A percentile compares a stretch with the other conserved stretches of the same genome.
These are phyloP conservation scores for Rhinocladiella similis DNA, from an alignment of 2,329 filamentous ascomycete species.

Conservation along the genomic window DNA sequence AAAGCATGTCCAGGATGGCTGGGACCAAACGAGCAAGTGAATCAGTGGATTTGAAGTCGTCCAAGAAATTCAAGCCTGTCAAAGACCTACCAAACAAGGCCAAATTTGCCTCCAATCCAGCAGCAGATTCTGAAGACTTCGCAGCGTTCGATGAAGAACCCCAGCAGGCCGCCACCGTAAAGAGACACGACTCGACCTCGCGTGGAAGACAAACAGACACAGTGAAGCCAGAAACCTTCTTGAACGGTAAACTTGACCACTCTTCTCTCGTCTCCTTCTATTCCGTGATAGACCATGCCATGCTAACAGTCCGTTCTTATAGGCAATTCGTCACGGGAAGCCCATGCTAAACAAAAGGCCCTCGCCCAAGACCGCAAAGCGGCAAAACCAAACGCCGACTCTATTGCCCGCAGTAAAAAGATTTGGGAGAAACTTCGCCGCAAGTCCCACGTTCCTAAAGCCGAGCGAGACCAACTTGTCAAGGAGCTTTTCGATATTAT, in stretches of 20 bases:
- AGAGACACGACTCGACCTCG: neutral
- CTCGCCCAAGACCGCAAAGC: slow-evolving; percentile 85
- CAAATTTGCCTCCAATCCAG: slow-evolving; percentile 1
- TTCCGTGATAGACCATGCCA: neutral
- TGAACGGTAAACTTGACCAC: slow-evolving; percentile 12
- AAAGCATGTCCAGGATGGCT: slow-evolving; percentile 21
- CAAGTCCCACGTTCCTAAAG: slow-evolving; percentile 88
- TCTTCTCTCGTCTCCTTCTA: neutral
- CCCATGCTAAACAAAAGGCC: slow-evolving; percentile 89
- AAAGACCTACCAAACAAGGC: too few species aligned
- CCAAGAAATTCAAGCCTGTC: neutral
- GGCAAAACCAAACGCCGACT: slow-evolving; percentile 88
- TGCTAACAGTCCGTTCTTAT: neutral
- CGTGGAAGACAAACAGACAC: too few species aligned
- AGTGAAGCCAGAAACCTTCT: slow-evolving; percentile 10
- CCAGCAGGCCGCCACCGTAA: neutral
- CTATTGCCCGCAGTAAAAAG: slow-evolving; percentile 87
- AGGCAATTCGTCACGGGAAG: slow-evolving; percentile 75
- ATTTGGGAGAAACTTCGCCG: slow-evolving; percentile 91
- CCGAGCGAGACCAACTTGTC: slow-evolving; percentile 84
- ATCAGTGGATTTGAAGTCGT: slow-evolving; percentile 2
- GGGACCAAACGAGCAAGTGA: slow-evolving; percentile 18
- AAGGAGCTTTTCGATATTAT: slow-evolving; percentile 89
- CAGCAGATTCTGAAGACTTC: neutral
- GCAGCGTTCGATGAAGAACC: slow-evolving; percentile 3